Conservation (phyloP, 78 protist genomes). For the Mastigamoeba balamuthi region DNA sequence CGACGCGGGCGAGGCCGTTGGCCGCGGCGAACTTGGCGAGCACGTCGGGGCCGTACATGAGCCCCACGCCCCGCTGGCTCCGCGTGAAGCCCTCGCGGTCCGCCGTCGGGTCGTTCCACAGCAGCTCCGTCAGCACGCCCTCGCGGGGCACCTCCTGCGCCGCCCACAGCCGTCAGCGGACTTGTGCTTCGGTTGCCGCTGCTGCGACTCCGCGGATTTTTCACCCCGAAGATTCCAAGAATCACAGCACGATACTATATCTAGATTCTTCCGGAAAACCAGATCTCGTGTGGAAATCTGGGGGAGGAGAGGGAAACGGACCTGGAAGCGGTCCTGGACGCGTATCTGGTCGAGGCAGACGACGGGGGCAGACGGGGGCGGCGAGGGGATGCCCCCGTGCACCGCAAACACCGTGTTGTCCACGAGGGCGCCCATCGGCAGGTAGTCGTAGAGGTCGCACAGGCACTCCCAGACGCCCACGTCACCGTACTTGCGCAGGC, state of each 20-base stretch:
- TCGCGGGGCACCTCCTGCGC: conserved; percentile 86
- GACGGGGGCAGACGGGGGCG: conserved; percentile 65
- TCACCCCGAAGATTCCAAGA: no score
- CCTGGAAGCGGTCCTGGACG: conserved; percentile 63
- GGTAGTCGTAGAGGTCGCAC: conserved; percentile 81
- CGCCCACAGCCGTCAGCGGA: no score
- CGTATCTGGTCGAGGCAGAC: conserved; percentile 69
- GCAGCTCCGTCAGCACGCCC: conserved; percentile 54
- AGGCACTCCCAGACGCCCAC: conserved; percentile 84
- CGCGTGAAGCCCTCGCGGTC: neutral
- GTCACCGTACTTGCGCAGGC: conserved; percentile 81
- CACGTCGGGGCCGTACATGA: conserved; percentile 79
- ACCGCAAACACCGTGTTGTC: conserved; percentile 57
- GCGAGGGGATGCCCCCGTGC: conserved; percentile 13
- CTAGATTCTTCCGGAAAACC: no score
- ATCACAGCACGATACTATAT: no score
- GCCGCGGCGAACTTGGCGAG: conserved; percentile 59
- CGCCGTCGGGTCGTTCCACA: conserved; percentile 30
- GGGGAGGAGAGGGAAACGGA: no score
- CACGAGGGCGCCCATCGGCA: conserved; percentile 79
- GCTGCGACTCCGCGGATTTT: no score
- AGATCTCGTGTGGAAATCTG: no score
- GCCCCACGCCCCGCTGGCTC: conserved; percentile 89
- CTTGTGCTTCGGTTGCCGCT: no score
- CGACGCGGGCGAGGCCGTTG: conserved; percentile 66